These are phyloP conservation scores for Trichoderma simmonsii DNA, from an alignment of 2,329 filamentous ascomycete genomes.

Conservation along the genomic window DNA sequence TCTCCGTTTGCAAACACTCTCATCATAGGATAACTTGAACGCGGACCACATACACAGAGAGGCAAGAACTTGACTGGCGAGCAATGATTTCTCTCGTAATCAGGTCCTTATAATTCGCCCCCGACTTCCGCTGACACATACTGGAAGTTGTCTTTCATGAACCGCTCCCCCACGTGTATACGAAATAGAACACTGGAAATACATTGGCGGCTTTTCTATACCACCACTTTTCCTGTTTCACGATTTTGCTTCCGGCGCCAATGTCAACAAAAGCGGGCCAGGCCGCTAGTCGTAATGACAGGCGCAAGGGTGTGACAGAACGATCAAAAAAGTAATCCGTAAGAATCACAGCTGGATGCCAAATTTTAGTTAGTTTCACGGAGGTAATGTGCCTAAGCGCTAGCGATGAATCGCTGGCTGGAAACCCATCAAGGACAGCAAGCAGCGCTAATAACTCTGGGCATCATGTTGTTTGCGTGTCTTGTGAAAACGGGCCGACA, in stretches of 20 bases:
- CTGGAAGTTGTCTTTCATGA: background rate
- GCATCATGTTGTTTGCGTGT: background rate
- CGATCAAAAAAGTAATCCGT: background rate
- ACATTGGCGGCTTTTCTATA: background rate
- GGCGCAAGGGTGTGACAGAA: background rate
- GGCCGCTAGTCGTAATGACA: background rate
- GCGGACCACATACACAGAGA: background rate
- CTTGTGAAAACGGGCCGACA: conserved; percentile 1
- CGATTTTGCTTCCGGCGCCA: background rate
- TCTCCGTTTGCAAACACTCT: background rate
- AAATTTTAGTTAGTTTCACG: background rate
- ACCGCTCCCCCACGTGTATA: background rate
- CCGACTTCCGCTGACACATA: background rate
- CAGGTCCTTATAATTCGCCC: background rate
- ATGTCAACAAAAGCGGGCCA: background rate
- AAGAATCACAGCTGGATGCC: background rate
- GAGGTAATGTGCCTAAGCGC: background rate
- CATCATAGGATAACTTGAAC: background rate
- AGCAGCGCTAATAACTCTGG: background rate
- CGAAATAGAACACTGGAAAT: background rate
- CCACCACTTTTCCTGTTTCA: background rate
- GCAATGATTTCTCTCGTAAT: background rate
- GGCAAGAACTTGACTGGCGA: background rate
- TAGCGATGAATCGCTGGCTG: background rate
- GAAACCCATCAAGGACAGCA: background rate